Conservation (phyloP, 129 eudicot genomes). For the Arctium lappa region DNA sequence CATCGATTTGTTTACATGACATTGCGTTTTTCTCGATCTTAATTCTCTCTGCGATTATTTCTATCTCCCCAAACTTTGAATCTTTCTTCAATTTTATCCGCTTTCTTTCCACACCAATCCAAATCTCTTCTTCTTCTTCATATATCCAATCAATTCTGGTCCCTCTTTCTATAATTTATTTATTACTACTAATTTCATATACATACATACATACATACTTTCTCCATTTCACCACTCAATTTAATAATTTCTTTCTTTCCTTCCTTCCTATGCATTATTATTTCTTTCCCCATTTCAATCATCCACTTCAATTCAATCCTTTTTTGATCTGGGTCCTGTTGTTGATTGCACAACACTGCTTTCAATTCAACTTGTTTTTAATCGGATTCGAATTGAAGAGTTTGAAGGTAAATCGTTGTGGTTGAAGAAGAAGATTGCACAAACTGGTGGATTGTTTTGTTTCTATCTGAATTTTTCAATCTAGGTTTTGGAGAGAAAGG, state of each 20-base stretch:
- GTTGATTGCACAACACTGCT: not conserved
- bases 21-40: conserved; percentile 23
- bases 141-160: not conserved
- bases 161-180: too few relatives aligned
- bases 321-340: not conserved
- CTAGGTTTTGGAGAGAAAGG: not conserved
- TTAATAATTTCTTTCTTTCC: not conserved
- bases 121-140: not conserved
- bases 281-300: not conserved
- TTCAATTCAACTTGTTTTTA: not conserved
- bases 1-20: conserved; percentile 3
- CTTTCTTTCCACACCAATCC: not conserved
- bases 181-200: not conserved
- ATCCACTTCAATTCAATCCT: not conserved
- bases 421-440: not conserved
- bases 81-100: conserved; percentile 3
- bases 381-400: not conserved
- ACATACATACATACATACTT: not conserved
- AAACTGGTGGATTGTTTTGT: not conserved
- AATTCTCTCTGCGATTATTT: conserved; percentile 18
- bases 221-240: conserved; percentile 4
- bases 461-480: not conserved
- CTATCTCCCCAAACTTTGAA: conserved; percentile 12
- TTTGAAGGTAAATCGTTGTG: not conserved
- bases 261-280: not conserved